Conservation (phyloP, 169 alveolate genomes). For the Plasmodium adleri region DNA sequence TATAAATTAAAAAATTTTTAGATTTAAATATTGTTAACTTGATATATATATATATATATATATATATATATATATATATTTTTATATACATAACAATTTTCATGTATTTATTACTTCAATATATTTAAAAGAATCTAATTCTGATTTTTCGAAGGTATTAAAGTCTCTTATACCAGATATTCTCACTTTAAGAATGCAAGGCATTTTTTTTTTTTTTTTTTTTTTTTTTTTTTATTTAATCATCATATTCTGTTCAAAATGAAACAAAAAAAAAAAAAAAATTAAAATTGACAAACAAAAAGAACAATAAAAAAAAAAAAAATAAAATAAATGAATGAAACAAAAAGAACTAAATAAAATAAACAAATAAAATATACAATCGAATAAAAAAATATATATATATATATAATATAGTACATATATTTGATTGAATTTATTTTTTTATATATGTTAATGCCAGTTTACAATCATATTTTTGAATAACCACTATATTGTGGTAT, state of each 20-base stretch:
- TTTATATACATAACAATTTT: background rate
- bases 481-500: too few relatives aligned
- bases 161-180: conserved; percentile 70
- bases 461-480: too few relatives aligned
- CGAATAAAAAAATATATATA: too few relatives aligned
- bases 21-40: background rate
- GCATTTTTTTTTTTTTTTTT: conserved; percentile 36
- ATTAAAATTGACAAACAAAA: background rate
- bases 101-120: conserved; percentile 32
- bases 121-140: conserved; percentile 66
- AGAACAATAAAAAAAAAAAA: background rate
- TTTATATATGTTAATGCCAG: too few relatives aligned
- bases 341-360: too few relatives aligned
- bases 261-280: background rate
- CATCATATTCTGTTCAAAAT: too few relatives aligned
- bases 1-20: background rate
- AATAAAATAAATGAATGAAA: too few relatives aligned
- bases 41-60: too few relatives aligned
- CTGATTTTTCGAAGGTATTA: conserved; percentile 68
- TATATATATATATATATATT: background rate
- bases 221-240: background rate
- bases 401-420: too few relatives aligned
- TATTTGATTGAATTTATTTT: too few relatives aligned
- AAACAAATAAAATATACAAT: too few relatives aligned
- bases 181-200: conserved; percentile 69